These are phyloP conservation scores for Solanum hybrid DNA, from an alignment of 305 asterid genomes.

Conservation along the genomic window DNA sequence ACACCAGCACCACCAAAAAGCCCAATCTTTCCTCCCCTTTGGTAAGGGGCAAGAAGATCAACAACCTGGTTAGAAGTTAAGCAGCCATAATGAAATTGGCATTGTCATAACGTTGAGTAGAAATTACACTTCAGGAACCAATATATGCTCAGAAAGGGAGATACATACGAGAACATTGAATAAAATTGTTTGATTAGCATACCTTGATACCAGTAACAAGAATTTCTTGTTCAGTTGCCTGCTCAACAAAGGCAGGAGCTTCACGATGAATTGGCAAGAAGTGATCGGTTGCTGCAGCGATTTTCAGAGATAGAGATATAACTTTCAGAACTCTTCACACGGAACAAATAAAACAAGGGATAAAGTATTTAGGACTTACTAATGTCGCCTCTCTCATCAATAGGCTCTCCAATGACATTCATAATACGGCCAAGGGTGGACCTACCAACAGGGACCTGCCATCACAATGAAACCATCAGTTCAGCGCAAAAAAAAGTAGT, in stretches of 20 bases:
- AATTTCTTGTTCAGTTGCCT: slow-evolving; percentile 87
- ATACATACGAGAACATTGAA: background rate
- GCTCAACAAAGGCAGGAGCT: slow-evolving; percentile 93
- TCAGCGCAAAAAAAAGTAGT: background rate
- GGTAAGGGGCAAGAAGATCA: slow-evolving; percentile 96
- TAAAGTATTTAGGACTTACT: slow-evolving; percentile 37
- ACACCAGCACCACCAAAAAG: slow-evolving; percentile 99
- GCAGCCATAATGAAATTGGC: background rate
- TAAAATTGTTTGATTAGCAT: background rate
- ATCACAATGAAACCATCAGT: background rate
- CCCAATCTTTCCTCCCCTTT: slow-evolving; percentile 97
- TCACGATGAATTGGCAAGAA: slow-evolving; percentile 87
- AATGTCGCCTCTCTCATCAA: slow-evolving; percentile 74
- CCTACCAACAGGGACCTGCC: slow-evolving; percentile 93
- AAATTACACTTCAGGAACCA: background rate
- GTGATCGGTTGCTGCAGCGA: slow-evolving; percentile 67
- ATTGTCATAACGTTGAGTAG: background rate
- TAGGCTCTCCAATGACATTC: slow-evolving; percentile 93
- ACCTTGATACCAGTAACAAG: slow-evolving; percentile 97
- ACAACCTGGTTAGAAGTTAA: slow-evolving; percentile 47
- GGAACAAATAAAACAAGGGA: background rate
- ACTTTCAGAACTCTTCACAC: background rate
- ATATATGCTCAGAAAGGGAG: background rate
- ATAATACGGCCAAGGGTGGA: slow-evolving; percentile 97
- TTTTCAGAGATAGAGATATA: background rate